A percentile compares a stretch with the other conserved stretches of the same genome.
Evolutionary conservation across 495 filamentous ascomycete species (phyloP).

Genomic region (Pseudoneurospora amorphoporcata): DNA sequence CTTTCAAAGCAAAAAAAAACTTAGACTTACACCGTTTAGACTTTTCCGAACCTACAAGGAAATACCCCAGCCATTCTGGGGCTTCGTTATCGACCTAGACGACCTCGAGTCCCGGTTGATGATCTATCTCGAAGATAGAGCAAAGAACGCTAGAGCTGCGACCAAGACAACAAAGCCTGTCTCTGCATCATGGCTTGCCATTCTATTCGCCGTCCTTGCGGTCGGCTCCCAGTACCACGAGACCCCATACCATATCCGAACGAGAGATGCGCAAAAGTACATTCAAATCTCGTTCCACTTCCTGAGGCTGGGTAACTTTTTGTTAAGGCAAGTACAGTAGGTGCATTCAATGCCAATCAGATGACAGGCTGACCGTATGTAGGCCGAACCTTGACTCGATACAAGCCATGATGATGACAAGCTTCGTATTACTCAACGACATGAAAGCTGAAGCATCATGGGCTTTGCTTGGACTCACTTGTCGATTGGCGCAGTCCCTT

Average conservation of each 20-base stretch:
- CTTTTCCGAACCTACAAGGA: conserved; percentile 66
- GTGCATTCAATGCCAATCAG: background rate
- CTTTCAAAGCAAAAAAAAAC: background rate
- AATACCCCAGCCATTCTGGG: conserved; percentile 69
- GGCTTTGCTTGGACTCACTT: conserved; percentile 45
- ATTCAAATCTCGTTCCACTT: conserved; percentile 50
- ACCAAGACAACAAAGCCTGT: conserved; percentile 42
- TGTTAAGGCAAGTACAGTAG: conserved; percentile 28
- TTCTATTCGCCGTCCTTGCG: conserved; percentile 69
- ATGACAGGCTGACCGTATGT: conserved; percentile 1
- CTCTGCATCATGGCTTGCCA: conserved; percentile 57
- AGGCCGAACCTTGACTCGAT: conserved; percentile 49
- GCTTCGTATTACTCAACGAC: conserved; percentile 46
- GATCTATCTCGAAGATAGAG: conserved; percentile 56
- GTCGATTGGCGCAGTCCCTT: conserved; percentile 44
- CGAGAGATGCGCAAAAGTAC: conserved; percentile 41
- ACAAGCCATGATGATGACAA: conserved; percentile 43
- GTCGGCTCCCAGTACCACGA: conserved; percentile 75
- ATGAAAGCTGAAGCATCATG: conserved; percentile 52
- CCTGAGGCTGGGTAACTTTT: conserved; percentile 41
- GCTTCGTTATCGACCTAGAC: conserved; percentile 61
- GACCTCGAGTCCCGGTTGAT: conserved; percentile 55
- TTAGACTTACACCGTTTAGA: conserved; percentile 24
- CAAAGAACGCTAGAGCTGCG: conserved; percentile 39
- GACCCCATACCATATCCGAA: conserved; percentile 47